These are phyloP conservation scores for Schizochytrium sp. DNA, from an alignment of 108 stramenopile genomes.

Conservation along the genomic window DNA sequence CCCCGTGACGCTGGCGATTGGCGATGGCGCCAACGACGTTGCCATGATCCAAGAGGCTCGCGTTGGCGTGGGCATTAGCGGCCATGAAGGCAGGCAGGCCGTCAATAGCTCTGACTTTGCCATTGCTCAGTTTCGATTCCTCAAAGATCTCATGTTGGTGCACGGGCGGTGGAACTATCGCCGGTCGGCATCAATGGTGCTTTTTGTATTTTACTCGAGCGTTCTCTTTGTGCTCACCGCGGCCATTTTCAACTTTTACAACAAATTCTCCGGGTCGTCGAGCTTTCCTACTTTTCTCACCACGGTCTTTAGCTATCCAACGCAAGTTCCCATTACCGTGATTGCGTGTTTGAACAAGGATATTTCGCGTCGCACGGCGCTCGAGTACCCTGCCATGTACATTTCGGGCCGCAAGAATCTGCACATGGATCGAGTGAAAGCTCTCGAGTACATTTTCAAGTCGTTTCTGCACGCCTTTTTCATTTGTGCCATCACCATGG, in stretches of 20 bases:
- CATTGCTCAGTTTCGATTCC: conserved; percentile 48
- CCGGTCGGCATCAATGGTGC: conserved; percentile 38
- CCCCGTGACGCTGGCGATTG: conserved; percentile 47
- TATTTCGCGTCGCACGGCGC: conserved; percentile 24
- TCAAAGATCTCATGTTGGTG: conserved; percentile 34
- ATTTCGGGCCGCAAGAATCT: neutral
- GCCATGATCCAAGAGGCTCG: conserved; percentile 56
- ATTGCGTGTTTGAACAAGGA: conserved; percentile 53
- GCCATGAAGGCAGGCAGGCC: conserved; percentile 47
- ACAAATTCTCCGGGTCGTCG: conserved; percentile 43
- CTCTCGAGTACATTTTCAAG: neutral
- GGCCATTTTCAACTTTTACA: conserved; percentile 38
- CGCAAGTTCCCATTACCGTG: conserved; percentile 41
- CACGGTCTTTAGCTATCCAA: conserved; percentile 36
- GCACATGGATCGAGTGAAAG: neutral
- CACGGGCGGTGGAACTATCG: conserved; percentile 53
- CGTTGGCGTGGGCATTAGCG: conserved; percentile 49
- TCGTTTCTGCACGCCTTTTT: neutral
- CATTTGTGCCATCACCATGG: neutral
- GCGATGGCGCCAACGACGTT: conserved; percentile 53
- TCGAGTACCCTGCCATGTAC: conserved; percentile 41
- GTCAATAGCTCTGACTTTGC: conserved; percentile 48
- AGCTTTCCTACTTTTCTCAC: neutral
- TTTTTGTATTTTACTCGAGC: conserved; percentile 54
- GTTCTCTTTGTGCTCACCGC: conserved; percentile 54